Conservation (phyloP, 768 basidiomycete genomes). For the Naganishia antarctica region DNA sequence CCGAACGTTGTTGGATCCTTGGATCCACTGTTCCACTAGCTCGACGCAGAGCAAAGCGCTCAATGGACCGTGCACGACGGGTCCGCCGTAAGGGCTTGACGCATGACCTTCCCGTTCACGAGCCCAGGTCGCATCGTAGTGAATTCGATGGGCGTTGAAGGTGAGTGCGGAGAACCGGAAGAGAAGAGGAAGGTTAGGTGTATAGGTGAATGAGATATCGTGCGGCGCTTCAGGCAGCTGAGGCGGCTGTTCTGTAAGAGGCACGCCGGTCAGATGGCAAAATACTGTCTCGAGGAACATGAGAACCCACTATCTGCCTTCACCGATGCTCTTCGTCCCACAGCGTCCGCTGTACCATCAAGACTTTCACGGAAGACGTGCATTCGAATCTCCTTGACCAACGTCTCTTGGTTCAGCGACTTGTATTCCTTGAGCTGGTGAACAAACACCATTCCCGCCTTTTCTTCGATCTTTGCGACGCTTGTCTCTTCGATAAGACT, state of each 20-base stretch:
- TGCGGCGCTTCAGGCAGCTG: slow-evolving; percentile 14
- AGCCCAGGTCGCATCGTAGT: slow-evolving; percentile 71
- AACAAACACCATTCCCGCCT: slow-evolving; percentile 41
- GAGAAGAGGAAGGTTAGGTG: slow-evolving; percentile 64
- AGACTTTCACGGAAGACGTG: slow-evolving; percentile 39
- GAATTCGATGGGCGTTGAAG: slow-evolving; percentile 79
- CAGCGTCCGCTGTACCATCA: too few relatives aligned
- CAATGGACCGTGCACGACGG: slow-evolving; percentile 75
- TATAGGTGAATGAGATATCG: slow-evolving; percentile 64
- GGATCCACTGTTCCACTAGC: slow-evolving; percentile 33
- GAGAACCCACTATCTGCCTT: too few relatives aligned
- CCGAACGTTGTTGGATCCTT: neutral
- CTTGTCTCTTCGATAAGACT: slow-evolving; percentile 27
- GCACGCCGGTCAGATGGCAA: too few relatives aligned
- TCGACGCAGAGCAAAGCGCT: slow-evolving; percentile 66
- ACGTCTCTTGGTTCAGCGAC: slow-evolving; percentile 18
- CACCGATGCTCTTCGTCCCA: too few relatives aligned
- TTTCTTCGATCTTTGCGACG: slow-evolving; percentile 35
- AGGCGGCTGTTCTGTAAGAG: neutral
- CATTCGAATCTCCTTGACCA: slow-evolving; percentile 38
- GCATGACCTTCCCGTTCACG: slow-evolving; percentile 66
- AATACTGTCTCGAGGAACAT: too few relatives aligned
- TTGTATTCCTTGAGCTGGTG: slow-evolving; percentile 35
- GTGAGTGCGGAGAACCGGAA: slow-evolving; percentile 83
- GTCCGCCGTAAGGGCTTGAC: slow-evolving; percentile 50